These are phyloP conservation scores for Closterium sp. DNA, from an alignment of 139 green algal genomes.

Conservation along the genomic window DNA sequence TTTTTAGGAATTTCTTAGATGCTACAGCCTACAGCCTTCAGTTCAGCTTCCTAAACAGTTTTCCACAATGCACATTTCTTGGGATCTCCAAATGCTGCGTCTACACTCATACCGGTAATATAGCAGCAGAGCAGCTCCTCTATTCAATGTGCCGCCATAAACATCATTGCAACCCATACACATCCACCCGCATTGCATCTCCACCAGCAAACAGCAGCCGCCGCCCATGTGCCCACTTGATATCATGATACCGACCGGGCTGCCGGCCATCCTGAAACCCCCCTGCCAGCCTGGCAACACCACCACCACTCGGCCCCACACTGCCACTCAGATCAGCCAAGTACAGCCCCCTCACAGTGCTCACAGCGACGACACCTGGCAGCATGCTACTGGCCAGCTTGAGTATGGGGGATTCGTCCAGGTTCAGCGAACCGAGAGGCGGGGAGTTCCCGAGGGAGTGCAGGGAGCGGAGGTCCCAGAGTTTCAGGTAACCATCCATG, in stretches of 20 bases:
- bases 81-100: neutral
- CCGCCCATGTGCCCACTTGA: constrained; percentile 29
- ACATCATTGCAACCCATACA: constrained; percentile 29
- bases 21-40: too few relatives aligned
- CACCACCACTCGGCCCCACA: neutral
- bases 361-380: constrained; percentile 28
- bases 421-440: constrained; percentile 3
- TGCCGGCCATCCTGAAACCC: constrained; percentile 23
- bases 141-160: too few relatives aligned
- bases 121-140: neutral
- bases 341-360: constrained; percentile 47
- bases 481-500: constrained; percentile 27
- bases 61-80: neutral
- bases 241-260: constrained; percentile 37
- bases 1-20: too few relatives aligned
- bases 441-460: neutral
- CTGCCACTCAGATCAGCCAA: constrained; percentile 23
- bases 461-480: constrained; percentile 48
- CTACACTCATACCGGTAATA: neutral
- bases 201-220: constrained; percentile 39
- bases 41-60: too few relatives aligned
- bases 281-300: neutral
- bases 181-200: constrained; percentile 48
- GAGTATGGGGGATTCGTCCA: constrained; percentile 41
- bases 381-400: constrained; percentile 41